Evolutionary conservation across 345 rosid species (phyloP).

Genomic region (Rhodamnia argentea): DNA sequence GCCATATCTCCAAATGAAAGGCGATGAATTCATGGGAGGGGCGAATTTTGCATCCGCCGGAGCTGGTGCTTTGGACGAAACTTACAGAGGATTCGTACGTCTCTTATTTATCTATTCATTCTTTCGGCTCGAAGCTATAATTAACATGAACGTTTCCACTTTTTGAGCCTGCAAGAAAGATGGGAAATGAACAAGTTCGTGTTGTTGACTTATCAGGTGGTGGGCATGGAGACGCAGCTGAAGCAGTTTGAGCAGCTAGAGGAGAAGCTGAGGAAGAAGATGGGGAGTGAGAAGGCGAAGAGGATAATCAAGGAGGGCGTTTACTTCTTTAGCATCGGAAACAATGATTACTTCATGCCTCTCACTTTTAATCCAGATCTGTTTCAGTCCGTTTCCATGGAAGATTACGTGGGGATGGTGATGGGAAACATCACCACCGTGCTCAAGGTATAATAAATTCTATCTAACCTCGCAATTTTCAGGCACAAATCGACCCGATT

Average conservation of each 20-base stretch:
- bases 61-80: slow-evolving; percentile 38
- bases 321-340: slow-evolving; percentile 5
- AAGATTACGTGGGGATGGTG: slow-evolving; percentile 6
- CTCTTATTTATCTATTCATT: not conserved
- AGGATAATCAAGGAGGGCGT: not conserved
- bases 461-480: not conserved
- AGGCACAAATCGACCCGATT: not conserved
- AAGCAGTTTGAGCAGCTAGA: slow-evolving; percentile 2
- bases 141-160: not conserved
- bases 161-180: not conserved
- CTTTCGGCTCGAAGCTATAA: not conserved
- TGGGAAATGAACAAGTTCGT: not conserved
- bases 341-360: not conserved
- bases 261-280: not conserved
- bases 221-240: slow-evolving; percentile 3
- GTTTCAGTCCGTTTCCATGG: not conserved
- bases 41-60: slow-evolving; percentile 43
- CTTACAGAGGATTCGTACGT: slow-evolving; percentile 14
- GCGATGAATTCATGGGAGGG: slow-evolving; percentile 11
- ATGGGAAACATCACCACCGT: slow-evolving; percentile 10
- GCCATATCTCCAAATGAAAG: slow-evolving; percentile 30
- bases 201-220: not conserved
- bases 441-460: slow-evolving; percentile 2
- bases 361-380: not conserved
- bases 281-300: not conserved